Percentiles rank a stretch among this genome's conserved stretches.
Evolutionary conservation across 225 moss, liverwort and hornwort species (phyloP).

Genomic region (Polytrichum commune): DNA sequence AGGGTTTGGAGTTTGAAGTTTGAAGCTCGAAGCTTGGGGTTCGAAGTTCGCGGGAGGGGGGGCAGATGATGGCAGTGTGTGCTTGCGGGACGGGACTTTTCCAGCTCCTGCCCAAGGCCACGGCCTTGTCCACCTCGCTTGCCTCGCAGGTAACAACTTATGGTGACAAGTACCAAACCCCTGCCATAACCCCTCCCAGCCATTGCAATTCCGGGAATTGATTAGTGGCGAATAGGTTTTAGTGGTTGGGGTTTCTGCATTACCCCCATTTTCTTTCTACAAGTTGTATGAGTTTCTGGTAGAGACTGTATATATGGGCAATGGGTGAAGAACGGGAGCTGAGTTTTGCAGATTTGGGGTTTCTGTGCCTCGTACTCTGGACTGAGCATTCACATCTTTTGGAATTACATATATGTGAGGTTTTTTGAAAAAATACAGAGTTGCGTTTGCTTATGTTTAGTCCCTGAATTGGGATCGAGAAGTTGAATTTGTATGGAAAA

Average conservation of each 20-base stretch:
- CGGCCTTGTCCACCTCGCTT: slow-evolving; percentile 30
- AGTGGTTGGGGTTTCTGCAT: background rate
- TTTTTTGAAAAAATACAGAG: too few species aligned
- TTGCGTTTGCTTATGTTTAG: too few species aligned
- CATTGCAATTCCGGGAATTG: too few species aligned
- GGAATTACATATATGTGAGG: too few species aligned
- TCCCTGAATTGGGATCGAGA: too few species aligned
- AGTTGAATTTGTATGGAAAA: too few species aligned
- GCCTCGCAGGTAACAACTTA: slow-evolving; percentile 36
- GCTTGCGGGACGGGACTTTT: slow-evolving; percentile 57
- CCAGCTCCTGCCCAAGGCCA: slow-evolving; percentile 49
- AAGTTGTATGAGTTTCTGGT: background rate
- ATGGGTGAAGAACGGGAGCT: background rate
- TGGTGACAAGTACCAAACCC: background rate
- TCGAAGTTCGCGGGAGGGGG: background rate
- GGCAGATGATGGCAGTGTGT: slow-evolving; percentile 59
- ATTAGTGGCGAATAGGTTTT: background rate
- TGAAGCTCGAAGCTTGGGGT: background rate
- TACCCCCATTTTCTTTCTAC: background rate
- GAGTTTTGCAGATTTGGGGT: background rate
- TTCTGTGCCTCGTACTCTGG: background rate
- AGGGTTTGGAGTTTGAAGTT: background rate
- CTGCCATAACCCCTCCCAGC: background rate
- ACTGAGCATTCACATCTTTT: too few species aligned
- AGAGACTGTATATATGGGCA: background rate